A percentile compares a stretch with the other conserved stretches of the same genome.
Evolutionary conservation across 805 yeast species (phyloP).

Genomic region (Candida maesae): DNA sequence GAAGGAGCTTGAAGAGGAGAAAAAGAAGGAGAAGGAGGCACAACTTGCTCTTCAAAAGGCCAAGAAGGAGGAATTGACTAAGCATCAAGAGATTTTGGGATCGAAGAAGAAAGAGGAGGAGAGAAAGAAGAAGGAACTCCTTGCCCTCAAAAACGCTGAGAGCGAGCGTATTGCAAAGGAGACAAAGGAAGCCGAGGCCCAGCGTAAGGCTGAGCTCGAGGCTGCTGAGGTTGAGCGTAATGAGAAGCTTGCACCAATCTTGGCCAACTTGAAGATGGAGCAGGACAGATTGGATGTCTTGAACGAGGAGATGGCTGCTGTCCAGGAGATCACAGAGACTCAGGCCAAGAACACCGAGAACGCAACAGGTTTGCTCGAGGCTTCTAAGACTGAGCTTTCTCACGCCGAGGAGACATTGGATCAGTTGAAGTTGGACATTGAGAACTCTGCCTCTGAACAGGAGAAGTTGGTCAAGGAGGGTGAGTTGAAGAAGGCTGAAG

Average conservation of each 20-base stretch:
- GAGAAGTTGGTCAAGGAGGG: slow-evolving; percentile 31
- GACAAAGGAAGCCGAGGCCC: slow-evolving; percentile 39
- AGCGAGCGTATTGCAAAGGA: slow-evolving; percentile 22
- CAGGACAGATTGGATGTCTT: slow-evolving; percentile 46
- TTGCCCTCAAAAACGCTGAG: slow-evolving; percentile 29
- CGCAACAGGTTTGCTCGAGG: slow-evolving; percentile 38
- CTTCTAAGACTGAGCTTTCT: slow-evolving; percentile 39
- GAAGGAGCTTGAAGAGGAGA: slow-evolving; percentile 33
- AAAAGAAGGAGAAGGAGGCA: slow-evolving; percentile 31
- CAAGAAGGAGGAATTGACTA: slow-evolving; percentile 35
- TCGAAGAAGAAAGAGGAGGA: slow-evolving; percentile 30
- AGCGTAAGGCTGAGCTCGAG: slow-evolving; percentile 40
- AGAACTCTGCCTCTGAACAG: slow-evolving; percentile 27
- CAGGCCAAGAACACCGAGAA: slow-evolving; percentile 43
- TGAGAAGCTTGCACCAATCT: slow-evolving; percentile 49
- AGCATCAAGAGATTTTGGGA: slow-evolving; percentile 34
- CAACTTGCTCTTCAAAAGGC: slow-evolving; percentile 24
- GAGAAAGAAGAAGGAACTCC: slow-evolving; percentile 26
- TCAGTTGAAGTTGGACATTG: slow-evolving; percentile 31
- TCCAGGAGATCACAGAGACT: slow-evolving; percentile 41
- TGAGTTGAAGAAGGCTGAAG: slow-evolving; percentile 31
- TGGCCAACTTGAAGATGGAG: slow-evolving; percentile 50
- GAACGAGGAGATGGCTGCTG: slow-evolving; percentile 45
- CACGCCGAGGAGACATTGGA: slow-evolving; percentile 33
- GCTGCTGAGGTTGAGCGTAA: slow-evolving; percentile 48